Conservation (phyloP, 2,329 filamentous ascomycete species). For the Raffaelea arxii region DNA sequence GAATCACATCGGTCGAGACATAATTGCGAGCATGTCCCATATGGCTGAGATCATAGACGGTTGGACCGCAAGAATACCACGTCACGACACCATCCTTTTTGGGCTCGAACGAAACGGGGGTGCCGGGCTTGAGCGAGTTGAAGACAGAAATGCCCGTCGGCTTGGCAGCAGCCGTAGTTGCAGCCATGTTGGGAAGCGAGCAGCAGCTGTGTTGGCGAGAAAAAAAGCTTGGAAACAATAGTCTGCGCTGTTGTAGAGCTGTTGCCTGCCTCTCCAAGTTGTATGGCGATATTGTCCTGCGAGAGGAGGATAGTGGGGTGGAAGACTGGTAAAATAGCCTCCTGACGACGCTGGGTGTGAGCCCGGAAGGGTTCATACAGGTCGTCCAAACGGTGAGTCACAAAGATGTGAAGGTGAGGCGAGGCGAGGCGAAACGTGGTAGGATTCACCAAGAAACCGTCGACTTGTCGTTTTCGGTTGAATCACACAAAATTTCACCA, state of each 20-base stretch:
- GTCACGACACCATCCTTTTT: conserved; percentile 12
- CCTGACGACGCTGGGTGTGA: conserved; percentile 1
- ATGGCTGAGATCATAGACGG: conserved; percentile 63
- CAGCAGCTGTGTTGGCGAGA: background rate
- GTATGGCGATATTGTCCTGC: background rate
- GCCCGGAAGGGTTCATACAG: conserved; percentile 9
- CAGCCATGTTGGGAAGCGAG: conserved; percentile 3
- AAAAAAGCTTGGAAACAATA: too few relatives aligned
- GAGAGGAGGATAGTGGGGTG: background rate
- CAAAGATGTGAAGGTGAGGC: background rate
- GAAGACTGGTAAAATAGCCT: conserved; percentile 1
- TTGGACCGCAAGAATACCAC: conserved; percentile 17
- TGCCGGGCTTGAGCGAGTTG: conserved; percentile 66
- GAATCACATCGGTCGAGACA: conserved; percentile 66
- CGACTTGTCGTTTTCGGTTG: background rate
- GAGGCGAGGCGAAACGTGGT: background rate
- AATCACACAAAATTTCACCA: conserved; percentile 2
- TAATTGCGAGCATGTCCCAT: conserved; percentile 69
- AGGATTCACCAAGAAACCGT: background rate
- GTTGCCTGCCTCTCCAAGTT: background rate
- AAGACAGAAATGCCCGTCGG: conserved; percentile 50
- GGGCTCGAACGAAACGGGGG: conserved; percentile 40
- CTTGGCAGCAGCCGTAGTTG: conserved; percentile 1
- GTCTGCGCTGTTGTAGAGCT: background rate
- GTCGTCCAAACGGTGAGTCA: conserved; percentile 3